Base-by-base conservation (phyloP, 225 moss, liverwort and hornwort genomes). In the Polytrichum commune region DNA sequence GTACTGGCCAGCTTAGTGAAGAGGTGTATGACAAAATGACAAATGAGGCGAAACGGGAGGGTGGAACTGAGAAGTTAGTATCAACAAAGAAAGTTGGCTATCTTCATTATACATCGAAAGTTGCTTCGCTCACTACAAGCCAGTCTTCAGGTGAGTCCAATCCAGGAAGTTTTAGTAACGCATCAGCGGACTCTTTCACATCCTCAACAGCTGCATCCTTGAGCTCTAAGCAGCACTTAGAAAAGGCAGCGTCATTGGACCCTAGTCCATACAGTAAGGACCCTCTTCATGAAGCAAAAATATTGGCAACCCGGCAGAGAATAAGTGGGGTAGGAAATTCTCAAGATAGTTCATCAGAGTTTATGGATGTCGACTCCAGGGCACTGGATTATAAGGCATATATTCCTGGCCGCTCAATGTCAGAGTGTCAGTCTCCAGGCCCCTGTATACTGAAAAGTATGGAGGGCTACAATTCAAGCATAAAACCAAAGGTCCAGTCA, bases 1-100 rank as follows among this genome's bases (percentile, higher is more conserved):
- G 83, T 53, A 74, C 72, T 19, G 73, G 78, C 53, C 61, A 75
- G 64, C 72, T 78, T 56, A 86, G 82, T 67, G 82, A 82, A 18
- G 81, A 87, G 67, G 78, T 82, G 33, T 87, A 82, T 65, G 76
- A 76, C 62, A 83, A 83, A 69, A 79, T 87, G 78, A 76, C 82
- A 0, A 72, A 75, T 55, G 72, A 77, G 62, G 74, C 71, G 68
- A 82, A 73, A 73, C 35, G 8, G 58, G 73, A 81, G 58, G 76
- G 74, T 38, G 72, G 30, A 56, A 69, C 60, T 23, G 80, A 84
- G 54, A 62, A 25, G 56, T 74, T 72, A 58, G 74, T 71, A 7
- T 76, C 78, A 20, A 70, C 82, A 1, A 80, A 87, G 60, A 76
- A 74, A 65, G 76, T 71, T 55, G 84, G 84, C 19, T 87, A 87